Conservation (phyloP, 306 rosid species). For the Adenanthera pavonina region DNA sequence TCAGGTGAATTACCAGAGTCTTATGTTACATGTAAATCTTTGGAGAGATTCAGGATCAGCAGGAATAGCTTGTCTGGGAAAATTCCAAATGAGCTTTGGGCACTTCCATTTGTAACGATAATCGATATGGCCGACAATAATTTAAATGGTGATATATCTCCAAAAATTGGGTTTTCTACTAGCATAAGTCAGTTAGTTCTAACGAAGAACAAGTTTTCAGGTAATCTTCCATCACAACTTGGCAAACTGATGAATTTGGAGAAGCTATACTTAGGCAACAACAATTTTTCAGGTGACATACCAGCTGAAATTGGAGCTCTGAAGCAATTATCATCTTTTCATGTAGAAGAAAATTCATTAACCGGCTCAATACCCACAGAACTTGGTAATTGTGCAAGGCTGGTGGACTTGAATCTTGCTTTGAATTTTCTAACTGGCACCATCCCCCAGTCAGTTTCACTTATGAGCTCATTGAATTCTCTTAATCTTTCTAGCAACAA, state of each 20-base stretch:
- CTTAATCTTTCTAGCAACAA: slow-evolving; percentile 75
- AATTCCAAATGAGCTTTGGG: slow-evolving; percentile 76
- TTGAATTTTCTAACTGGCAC: slow-evolving; percentile 68
- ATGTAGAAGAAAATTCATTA: slow-evolving; percentile 71
- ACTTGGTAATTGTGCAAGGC: slow-evolving; percentile 66
- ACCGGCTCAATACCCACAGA: slow-evolving; percentile 74
- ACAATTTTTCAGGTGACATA: slow-evolving; percentile 71
- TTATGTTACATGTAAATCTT: slow-evolving; percentile 71
- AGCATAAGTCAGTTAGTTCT: slow-evolving; percentile 70
- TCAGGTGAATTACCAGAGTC: slow-evolving; percentile 77
- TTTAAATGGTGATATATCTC: slow-evolving; percentile 65
- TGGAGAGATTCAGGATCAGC: slow-evolving; percentile 76
- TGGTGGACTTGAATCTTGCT: slow-evolving; percentile 87
- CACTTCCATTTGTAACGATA: slow-evolving; percentile 69
- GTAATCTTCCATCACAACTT: slow-evolving; percentile 75
- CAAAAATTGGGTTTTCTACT: slow-evolving; percentile 65
- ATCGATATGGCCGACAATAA: slow-evolving; percentile 83
- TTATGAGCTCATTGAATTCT: slow-evolving; percentile 78
- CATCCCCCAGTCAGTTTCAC: slow-evolving; percentile 72
- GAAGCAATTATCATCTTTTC: slow-evolving; percentile 77
- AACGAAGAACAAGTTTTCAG: slow-evolving; percentile 72
- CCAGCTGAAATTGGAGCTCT: slow-evolving; percentile 74
- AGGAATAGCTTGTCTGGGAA: slow-evolving; percentile 69
- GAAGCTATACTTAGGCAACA: slow-evolving; percentile 71
- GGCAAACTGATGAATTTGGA: slow-evolving; percentile 75